Base-by-base conservation (phyloP, 495 filamentous ascomycete species). In the Tuber indicum region DNA sequence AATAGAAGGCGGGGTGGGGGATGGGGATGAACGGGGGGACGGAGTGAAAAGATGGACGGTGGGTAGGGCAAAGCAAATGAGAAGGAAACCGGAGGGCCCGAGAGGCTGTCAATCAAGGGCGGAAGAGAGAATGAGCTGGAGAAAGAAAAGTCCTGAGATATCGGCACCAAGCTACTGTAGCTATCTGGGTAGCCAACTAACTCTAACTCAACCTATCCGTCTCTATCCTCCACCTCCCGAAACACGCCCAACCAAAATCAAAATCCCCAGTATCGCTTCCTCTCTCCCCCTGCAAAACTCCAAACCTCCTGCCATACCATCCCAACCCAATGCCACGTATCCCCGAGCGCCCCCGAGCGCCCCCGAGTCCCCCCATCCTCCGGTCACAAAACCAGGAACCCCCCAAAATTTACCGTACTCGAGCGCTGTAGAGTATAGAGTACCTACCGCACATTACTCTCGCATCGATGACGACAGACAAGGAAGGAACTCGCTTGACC, bases 301-400 rank as follows among this genome's bases (percentile, higher is more conserved):
- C 26, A 17, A 66, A 66, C 4, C 58, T 36, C 58, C 58, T 62
- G 10, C 52, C 52, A 26, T 62, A 62, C 52, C 58, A 66, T 36
- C 58, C 58, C 26, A 66, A 66, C 14, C 58, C 58, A 66, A 66
- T 66, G 58, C 58, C 58, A 66, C 58, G 58, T 66, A 66, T 66
- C 26, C 58, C 58, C 58, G 58, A 66, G 14, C 58, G 58, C 58
- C 58, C 58, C 58, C 58, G 58, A 36, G 26, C 32, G 32, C 26
- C 26, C 42, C 42, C 42, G 2, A 8, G 42, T 43, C 6, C 42
- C 42, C 42, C 26, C 32, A 17, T 66, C 26, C 58, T 36, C 58
- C 26, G 58, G 58, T 66, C 58, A 66, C 58, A 66, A 66, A 36
- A 66, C 32, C 26, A 66, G n/a, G 10, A 14, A 10, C 52, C n/a